These are phyloP conservation scores for Diutina sp. DNA, from an alignment of 1,139 yeast species.

Conservation along the genomic window DNA sequence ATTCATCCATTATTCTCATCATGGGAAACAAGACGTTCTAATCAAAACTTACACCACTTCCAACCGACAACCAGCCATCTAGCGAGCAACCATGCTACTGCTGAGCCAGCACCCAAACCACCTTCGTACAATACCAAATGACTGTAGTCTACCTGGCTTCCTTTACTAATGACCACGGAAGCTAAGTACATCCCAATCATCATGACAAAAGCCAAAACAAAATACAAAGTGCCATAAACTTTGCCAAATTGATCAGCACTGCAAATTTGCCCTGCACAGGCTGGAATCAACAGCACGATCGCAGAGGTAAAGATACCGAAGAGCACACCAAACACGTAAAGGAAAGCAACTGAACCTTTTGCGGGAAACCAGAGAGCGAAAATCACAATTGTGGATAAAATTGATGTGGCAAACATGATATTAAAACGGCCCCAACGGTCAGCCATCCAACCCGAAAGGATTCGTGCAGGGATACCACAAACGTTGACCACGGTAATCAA, in stretches of 20 bases:
- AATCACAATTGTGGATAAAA: conserved; percentile 22
- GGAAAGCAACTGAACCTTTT: conserved; percentile 8
- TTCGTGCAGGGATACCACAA: conserved; percentile 35
- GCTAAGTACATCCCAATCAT: conserved; percentile 23
- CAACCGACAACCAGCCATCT: conserved; percentile 1
- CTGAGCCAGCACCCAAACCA: neutral
- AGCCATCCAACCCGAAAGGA: conserved; percentile 33
- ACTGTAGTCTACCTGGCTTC: conserved; percentile 9
- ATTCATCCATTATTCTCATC: neutral
- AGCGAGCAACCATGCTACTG: neutral
- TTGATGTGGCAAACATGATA: conserved; percentile 30
- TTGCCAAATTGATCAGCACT: conserved; percentile 56
- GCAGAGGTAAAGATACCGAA: conserved; percentile 21
- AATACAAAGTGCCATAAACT: conserved; percentile 58
- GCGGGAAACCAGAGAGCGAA: conserved; percentile 37
- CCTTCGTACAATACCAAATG: conserved; percentile 17
- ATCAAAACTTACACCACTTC: neutral
- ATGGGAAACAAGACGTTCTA: too few species aligned
- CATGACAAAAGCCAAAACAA: conserved; percentile 47
- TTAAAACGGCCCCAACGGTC: conserved; percentile 41
- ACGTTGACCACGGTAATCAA: conserved; percentile 30
- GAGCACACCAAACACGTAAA: conserved; percentile 15
- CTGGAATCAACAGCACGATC: conserved; percentile 19
- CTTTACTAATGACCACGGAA: conserved; percentile 15
- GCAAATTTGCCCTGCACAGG: conserved; percentile 41